Base-by-base conservation (phyloP, 805 yeast genomes). In the Myxozyma sirexii region DNA sequence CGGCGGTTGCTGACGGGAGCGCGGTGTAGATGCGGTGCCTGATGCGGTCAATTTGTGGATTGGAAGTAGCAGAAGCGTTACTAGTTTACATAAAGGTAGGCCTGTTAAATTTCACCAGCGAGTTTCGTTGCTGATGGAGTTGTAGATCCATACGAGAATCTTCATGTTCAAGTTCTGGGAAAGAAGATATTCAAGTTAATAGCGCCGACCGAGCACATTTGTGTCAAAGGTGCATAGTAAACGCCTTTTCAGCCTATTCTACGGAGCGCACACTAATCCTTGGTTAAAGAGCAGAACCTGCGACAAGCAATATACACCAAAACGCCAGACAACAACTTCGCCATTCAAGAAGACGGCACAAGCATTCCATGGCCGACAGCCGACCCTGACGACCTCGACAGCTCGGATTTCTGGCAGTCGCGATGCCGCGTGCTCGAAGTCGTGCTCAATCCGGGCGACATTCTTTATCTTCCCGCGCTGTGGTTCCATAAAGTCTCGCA, bases 41-140 rank as follows among this genome's bases (percentile, higher is more conserved):
- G 73, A 71, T 29, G 77, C 78, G 1, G 71, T 73, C n/a, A 75
- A 75, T 51, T 29, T 75, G 44, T 75, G 78, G 78, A 71, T 75
- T 13, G 78, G 78, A 21, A 64, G 67, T 33, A 41, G 55, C 7
- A 59, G 70, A 29, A 70, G 74, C 24, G 65, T 67, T 1, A 63
- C 67, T 2, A 60, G 65, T 54, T 44, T 63, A n/a, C 67, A 63
- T 35, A 63, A 61, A 55, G 66, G 62, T 52, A 17, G 19, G 33
- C 13, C 8, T 13, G 7, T 3, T 33, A 7, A 27, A 33, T 44
- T 12, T 17, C 8, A 1, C 27, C 12, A 19, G 17, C n/a, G 23
- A 3, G 10, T 5, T 12, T 23, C 15, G 43, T 17, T 37, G 26
- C 42, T 38, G 45, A 19, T 37, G n/a, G 19, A 12, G 13, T 23